These are phyloP conservation scores for Tillandsia leiboldiana DNA, from an alignment of 176 grass and related monocot genomes.

Conservation along the genomic window DNA sequence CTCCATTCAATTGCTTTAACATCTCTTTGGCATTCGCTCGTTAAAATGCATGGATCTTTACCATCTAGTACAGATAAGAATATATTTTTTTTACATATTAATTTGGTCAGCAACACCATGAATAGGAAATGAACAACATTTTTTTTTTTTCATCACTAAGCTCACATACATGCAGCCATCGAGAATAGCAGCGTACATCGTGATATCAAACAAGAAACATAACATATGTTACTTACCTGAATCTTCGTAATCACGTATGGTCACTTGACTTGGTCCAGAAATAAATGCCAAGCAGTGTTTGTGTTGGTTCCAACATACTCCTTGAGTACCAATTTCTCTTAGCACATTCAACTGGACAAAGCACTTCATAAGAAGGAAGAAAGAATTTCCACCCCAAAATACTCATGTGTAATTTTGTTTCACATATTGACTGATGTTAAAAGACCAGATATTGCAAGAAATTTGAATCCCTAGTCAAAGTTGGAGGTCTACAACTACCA, in stretches of 20 bases:
- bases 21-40: conserved; percentile 58
- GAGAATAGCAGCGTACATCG: not conserved
- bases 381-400: not conserved
- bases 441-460: not conserved
- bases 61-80: conserved; percentile 35
- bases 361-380: conserved; percentile 6
- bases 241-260: conserved; percentile 61
- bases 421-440: not conserved
- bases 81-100: not conserved
- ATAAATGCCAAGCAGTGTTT: conserved; percentile 85
- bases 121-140: not conserved
- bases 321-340: conserved; percentile 64
- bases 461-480: too few species aligned
- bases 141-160: conserved; percentile 7
- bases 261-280: conserved; percentile 68
- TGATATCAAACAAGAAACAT: conserved; percentile 12
- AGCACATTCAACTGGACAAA: conserved; percentile 59
- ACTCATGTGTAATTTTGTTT: not conserved
- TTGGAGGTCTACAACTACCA: too few species aligned
- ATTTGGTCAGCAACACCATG: not conserved
- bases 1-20: conserved; percentile 80
- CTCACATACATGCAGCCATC: conserved; percentile 2
- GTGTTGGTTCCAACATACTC: conserved; percentile 62
- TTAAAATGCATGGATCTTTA: conserved; percentile 79
- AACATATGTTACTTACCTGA: conserved; percentile 44